phyloP scores from a whole-genome alignment of 495 filamentous ascomycete species.

The Acidomyces sp. region DNA sequence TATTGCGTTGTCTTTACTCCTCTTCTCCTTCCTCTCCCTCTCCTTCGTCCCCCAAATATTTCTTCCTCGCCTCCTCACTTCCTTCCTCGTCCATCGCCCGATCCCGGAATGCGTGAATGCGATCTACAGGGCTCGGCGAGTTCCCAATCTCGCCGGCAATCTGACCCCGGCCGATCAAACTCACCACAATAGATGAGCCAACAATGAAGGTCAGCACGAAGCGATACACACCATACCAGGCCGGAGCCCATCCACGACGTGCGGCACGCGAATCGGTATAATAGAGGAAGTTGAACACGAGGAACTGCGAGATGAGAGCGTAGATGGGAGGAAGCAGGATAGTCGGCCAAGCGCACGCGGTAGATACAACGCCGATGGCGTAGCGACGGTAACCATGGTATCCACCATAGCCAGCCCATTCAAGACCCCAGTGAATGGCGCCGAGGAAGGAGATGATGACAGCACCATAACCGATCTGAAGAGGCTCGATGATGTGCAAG shows the following conservation, averaged over 20 bases:
- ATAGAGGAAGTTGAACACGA: slow-evolving; percentile 79
- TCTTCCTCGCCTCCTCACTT: slow-evolving; percentile 41
- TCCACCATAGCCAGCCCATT: slow-evolving; percentile 65
- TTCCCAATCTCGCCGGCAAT: slow-evolving; percentile 47
- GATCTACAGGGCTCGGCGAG: slow-evolving; percentile 40
- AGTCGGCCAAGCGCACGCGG: slow-evolving; percentile 87
- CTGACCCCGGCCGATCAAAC: slow-evolving; percentile 73
- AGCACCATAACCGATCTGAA: slow-evolving; percentile 89
- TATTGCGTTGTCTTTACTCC: too few relatives aligned
- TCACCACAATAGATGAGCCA: slow-evolving; percentile 73
- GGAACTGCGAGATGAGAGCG: slow-evolving; percentile 81
- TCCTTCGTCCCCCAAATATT: slow-evolving; percentile 27
- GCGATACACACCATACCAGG: slow-evolving; percentile 87
- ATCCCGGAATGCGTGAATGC: slow-evolving; percentile 50
- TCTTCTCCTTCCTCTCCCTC: slow-evolving; percentile 27
- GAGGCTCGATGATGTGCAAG: slow-evolving; percentile 70
- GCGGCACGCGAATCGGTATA: slow-evolving; percentile 72
- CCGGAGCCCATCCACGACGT: slow-evolving; percentile 65
- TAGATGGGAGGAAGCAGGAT: slow-evolving; percentile 74
- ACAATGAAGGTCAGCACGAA: slow-evolving; percentile 94
- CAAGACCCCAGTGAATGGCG: slow-evolving; percentile 88
- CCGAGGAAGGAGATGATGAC: slow-evolving; percentile 93
- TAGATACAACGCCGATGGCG: slow-evolving; percentile 66
- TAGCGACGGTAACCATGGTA: slow-evolving; percentile 63
- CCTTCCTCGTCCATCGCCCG: slow-evolving; percentile 47